A percentile compares a stretch with the other conserved stretches of the same genome.
phyloP scores from a whole-genome alignment of 768 basidiomycete genomes.

The Auricularia heimuer region DNA sequence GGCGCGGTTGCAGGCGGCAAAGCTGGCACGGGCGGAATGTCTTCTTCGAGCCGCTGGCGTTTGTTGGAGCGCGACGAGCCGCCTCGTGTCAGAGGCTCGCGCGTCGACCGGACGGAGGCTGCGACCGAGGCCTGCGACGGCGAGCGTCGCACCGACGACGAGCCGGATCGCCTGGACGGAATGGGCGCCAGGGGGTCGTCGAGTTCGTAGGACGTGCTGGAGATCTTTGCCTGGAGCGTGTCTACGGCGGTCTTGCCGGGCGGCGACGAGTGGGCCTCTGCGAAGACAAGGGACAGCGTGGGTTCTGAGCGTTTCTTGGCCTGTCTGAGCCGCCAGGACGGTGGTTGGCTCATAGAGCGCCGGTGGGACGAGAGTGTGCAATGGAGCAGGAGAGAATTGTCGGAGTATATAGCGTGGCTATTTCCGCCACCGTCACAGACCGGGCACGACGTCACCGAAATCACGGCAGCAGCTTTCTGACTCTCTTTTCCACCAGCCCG shows the following conservation, averaged over 20 bases:
- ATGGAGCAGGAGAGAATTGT: not conserved
- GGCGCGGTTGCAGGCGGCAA: not conserved
- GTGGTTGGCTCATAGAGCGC: not conserved
- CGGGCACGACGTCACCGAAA: not conserved
- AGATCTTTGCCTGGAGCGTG: not conserved
- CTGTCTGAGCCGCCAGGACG: not conserved
- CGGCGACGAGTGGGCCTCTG: not conserved
- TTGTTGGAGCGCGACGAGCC: not conserved
- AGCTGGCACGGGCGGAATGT: not conserved
- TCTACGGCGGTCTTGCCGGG: not conserved
- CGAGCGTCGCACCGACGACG: not conserved
- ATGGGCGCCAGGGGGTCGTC: not conserved
- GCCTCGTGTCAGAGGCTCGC: not conserved
- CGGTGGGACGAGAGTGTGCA: not conserved
- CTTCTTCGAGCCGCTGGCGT: not conserved
- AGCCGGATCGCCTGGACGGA: too few species aligned
- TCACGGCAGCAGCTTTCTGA: slow-evolving; percentile 7
- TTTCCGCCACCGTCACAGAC: too few species aligned
- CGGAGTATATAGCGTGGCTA: too few species aligned
- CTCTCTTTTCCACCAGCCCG: slow-evolving; percentile 16
- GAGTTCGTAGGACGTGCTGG: not conserved
- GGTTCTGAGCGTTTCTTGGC: not conserved
- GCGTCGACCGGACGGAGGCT: not conserved
- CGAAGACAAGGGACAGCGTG: not conserved
- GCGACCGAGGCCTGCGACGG: not conserved